Evolutionary conservation across 805 yeast genomes (phyloP), one percentile per base, ranked within the genome.

Genomic region (Zygotorulaspora danielsina): DNA sequence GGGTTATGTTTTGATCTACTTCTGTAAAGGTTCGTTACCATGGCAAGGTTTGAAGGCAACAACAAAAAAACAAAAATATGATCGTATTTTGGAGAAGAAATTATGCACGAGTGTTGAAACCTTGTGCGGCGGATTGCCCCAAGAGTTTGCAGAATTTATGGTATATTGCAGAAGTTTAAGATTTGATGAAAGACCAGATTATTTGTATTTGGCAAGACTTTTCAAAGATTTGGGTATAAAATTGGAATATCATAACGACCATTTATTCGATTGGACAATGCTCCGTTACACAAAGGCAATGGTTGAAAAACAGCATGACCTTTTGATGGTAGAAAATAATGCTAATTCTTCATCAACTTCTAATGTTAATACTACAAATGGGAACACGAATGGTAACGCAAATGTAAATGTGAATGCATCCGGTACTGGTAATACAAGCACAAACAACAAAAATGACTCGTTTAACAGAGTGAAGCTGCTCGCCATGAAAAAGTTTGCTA

Each of bases 21-120:
- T 90, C 62, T 84, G 95, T 65, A 79, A 95, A 42, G 97, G 98
- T 31, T 84, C 95, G 12, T 76, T 90, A 55, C 98, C 98, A 39
- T 90, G 98, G 98, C 98, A 90, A 67, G 98, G 98, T 3, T 75
- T 90, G 57, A 88, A 88, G 66, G 98, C 97, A 27, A 93, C 90
- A 18, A 87, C 96, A 11, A 90, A 90, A 69, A 85, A 95, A 69
- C 97, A 90, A 65, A 90, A 93, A 67, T 90, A 90, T 66, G 97
- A 90, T 67, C 77, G 96, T 46, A 93, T 90, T 54, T 81, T 90
- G 80, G 97, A 90, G 63, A 86, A 85, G 71, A 90, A 90, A 65
- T 79, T 89, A 78, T 79, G 94, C 35, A 86, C 95, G 6, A 82
- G 95, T 18, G 77, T 89, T 28, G 93, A 85, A 57, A 75, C 79